Evolutionary conservation across 1,284 basidiomycete species (phyloP).

Genomic region (Sanghuangporus weigelae): DNA sequence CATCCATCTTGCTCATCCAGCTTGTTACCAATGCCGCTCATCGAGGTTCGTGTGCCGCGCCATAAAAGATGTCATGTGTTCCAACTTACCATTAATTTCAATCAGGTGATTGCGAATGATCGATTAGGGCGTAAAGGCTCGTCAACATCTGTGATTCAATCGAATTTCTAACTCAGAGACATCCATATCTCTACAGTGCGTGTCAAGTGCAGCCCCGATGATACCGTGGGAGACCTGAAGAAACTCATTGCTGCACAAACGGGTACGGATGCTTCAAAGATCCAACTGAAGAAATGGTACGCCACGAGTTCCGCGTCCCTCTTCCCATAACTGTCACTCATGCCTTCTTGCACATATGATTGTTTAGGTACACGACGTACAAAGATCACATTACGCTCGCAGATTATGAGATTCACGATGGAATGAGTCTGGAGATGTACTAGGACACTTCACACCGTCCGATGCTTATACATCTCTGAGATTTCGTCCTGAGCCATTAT

Average conservation of each 20-base stretch:
- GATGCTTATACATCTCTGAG: neutral
- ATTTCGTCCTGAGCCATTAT: neutral
- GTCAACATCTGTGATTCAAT: neutral
- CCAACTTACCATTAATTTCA: neutral
- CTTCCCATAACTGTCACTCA: neutral
- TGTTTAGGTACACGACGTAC: slow-evolving; percentile 79
- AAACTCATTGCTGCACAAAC: slow-evolving; percentile 95
- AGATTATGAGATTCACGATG: slow-evolving; percentile 94
- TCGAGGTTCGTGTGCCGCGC: neutral
- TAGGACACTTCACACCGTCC: slow-evolving; percentile 27
- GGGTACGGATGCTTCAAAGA: slow-evolving; percentile 83
- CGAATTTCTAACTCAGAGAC: neutral
- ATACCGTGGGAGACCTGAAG: slow-evolving; percentile 96
- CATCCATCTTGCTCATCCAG: too few relatives aligned
- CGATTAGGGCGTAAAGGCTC: slow-evolving; percentile 86
- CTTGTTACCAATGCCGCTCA: neutral
- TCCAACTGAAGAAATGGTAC: slow-evolving; percentile 95
- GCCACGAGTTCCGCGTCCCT: slow-evolving; percentile 24
- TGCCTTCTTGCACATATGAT: neutral
- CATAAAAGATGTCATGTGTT: neutral
- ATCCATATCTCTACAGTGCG: slow-evolving; percentile 57
- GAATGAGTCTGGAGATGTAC: slow-evolving; percentile 94
- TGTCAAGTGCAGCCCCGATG: slow-evolving; percentile 90
- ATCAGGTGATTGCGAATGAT: slow-evolving; percentile 7
- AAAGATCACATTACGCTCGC: slow-evolving; percentile 92